Evolutionary conservation across 2,329 filamentous ascomycete species (phyloP).

Genomic region (Raffaelea albimanens): DNA sequence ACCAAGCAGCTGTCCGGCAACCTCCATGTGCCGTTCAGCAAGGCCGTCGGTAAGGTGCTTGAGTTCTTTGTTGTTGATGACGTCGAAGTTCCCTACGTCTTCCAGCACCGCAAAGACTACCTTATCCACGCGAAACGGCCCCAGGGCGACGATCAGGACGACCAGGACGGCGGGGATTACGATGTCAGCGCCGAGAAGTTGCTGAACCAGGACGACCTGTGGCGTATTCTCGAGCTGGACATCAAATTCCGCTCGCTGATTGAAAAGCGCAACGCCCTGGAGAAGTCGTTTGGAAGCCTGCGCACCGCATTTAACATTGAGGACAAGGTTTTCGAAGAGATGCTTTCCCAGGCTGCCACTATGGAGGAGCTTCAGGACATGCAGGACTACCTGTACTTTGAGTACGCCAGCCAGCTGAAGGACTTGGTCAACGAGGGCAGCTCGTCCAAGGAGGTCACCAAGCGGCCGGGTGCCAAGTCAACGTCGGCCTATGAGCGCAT

Average conservation of each 20-base stretch:
- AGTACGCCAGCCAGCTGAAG: slow-evolving; percentile 75
- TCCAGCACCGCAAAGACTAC: slow-evolving; percentile 96
- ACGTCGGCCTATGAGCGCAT: slow-evolving; percentile 72
- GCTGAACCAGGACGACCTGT: slow-evolving; percentile 84
- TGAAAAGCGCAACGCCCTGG: slow-evolving; percentile 81
- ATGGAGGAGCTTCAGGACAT: slow-evolving; percentile 96
- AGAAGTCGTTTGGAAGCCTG: slow-evolving; percentile 68
- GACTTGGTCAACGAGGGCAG: slow-evolving; percentile 58
- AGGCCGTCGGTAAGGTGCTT: slow-evolving; percentile 81
- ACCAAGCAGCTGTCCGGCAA: slow-evolving; percentile 69
- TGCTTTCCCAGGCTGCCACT: slow-evolving; percentile 69
- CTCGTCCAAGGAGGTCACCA: slow-evolving; percentile 54
- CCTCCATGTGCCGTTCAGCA: slow-evolving; percentile 73
- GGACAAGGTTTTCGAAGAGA: slow-evolving; percentile 70
- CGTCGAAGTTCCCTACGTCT: slow-evolving; percentile 94
- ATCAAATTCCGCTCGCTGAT: slow-evolving; percentile 89
- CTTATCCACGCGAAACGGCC: slow-evolving; percentile 78
- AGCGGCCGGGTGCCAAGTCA: slow-evolving; percentile 75
- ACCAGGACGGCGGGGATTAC: slow-evolving; percentile 37
- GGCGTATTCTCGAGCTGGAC: slow-evolving; percentile 90
- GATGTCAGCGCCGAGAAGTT: slow-evolving; percentile 77
- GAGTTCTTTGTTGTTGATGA: slow-evolving; percentile 93
- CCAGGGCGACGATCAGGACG: slow-evolving; percentile 55
- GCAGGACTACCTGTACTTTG: slow-evolving; percentile 93
- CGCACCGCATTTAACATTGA: slow-evolving; percentile 50